Percentiles rank a stretch among this genome's conserved stretches.
Evolutionary conservation across 129 eudicot genomes (phyloP).

Genomic region (Tagetes erecta): DNA sequence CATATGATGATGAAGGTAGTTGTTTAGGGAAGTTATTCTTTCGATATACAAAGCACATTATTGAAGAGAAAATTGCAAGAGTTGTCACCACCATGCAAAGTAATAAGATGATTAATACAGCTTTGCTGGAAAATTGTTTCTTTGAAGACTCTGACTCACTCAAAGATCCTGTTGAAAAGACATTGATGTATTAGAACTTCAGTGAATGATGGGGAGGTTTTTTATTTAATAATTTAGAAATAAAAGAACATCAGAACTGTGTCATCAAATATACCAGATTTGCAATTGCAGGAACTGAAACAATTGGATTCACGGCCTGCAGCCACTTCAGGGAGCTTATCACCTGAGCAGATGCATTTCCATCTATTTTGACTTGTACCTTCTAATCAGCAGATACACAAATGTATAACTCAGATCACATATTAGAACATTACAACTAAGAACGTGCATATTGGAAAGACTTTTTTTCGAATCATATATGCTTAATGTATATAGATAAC

Average conservation of each 20-base stretch:
- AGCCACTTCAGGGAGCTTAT: constrained; percentile 59
- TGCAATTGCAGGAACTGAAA: constrained; percentile 78
- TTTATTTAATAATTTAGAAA: not conserved
- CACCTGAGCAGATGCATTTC: constrained; percentile 62
- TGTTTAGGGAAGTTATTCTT: constrained; percentile 46
- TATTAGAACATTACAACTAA: not conserved
- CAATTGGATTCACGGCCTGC: constrained; percentile 45
- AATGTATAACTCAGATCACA: constrained; percentile 14
- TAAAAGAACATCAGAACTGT: constrained; percentile 4
- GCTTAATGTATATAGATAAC: not conserved
- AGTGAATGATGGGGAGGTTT: not conserved
- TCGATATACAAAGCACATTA: constrained; percentile 48
- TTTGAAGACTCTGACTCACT: constrained; percentile 41
- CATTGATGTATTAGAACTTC: not conserved
- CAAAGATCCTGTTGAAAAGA: constrained; percentile 47
- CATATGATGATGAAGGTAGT: constrained; percentile 53
- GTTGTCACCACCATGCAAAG: constrained; percentile 53
- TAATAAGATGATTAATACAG: constrained; percentile 52
- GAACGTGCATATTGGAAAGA: not conserved
- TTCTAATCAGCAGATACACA: constrained; percentile 31
- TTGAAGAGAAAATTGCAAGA: constrained; percentile 46
- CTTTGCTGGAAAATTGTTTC: constrained; percentile 54
- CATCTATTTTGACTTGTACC: constrained; percentile 48
- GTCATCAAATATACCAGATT: constrained; percentile 53
- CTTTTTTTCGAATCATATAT: not conserved